Conservation (phyloP, 768 basidiomycete genomes). For the Russula vinacea region DNA sequence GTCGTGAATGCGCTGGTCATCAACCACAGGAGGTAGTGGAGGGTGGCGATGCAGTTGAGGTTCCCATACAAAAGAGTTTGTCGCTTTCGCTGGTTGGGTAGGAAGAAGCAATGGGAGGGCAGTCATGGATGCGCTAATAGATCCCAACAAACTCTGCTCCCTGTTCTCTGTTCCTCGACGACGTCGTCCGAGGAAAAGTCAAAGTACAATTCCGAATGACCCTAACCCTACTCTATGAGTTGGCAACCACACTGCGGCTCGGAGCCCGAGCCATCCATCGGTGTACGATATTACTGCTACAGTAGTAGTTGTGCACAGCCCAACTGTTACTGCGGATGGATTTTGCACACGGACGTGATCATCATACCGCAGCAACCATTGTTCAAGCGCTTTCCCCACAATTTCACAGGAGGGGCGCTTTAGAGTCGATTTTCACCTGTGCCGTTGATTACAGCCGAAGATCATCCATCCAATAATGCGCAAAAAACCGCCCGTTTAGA, state of each 20-base stretch:
- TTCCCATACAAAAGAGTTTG: conserved; percentile 64
- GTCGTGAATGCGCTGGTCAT: conserved; percentile 72
- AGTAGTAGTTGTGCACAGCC: not conserved
- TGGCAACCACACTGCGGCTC: no score
- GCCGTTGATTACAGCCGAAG: no score
- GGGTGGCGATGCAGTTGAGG: conserved; percentile 65
- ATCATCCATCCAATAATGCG: not conserved
- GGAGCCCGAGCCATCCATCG: no score
- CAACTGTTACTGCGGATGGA: not conserved
- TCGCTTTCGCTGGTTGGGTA: conserved; percentile 38
- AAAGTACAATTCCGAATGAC: not conserved
- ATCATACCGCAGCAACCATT: not conserved
- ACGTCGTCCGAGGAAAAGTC: conserved; percentile 1
- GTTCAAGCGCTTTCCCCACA: not conserved
- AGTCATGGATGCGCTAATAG: not conserved
- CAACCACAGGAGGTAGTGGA: conserved; percentile 77
- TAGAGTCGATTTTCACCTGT: not conserved
- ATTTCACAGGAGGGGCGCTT: not conserved
- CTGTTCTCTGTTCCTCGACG: conserved; percentile 4
- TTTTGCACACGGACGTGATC: not conserved
- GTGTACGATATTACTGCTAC: no score
- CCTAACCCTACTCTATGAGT: conserved; percentile 7
- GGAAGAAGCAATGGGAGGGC: conserved; percentile 58
- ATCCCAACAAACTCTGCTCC: not conserved
- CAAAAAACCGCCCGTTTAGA: not conserved